These are phyloP conservation scores for Penicillium odoratum DNA, from an alignment of 495 filamentous ascomycete genomes.

Conservation along the genomic window DNA sequence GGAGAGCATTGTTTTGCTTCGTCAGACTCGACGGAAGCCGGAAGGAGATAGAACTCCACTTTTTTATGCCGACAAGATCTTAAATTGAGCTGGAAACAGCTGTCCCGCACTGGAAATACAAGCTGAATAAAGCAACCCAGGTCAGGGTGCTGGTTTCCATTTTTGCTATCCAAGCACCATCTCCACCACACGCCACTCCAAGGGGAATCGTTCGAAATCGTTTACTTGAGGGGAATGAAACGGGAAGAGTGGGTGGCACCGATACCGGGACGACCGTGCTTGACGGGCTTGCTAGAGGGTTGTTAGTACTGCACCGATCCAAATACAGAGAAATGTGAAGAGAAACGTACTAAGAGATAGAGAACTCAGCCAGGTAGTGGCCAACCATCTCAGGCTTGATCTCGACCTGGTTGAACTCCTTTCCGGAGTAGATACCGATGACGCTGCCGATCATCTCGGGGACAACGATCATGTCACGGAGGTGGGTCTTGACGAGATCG, in stretches of 20 bases:
- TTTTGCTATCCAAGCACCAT: conserved; percentile 40
- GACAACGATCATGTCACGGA: conserved; percentile 99
- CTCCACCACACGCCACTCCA: conserved; percentile 46
- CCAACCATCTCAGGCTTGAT: conserved; percentile 99
- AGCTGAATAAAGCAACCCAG: conserved; percentile 44
- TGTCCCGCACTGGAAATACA: conserved; percentile 51
- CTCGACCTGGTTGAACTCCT: conserved; percentile 99
- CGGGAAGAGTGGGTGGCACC: conserved; percentile 99
- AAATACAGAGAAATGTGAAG: not conserved
- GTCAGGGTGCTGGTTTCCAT: conserved; percentile 38
- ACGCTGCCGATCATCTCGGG: conserved; percentile 98
- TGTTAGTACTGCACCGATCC: conserved; percentile 31
- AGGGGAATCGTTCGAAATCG: conserved; percentile 45
- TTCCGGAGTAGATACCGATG: conserved; percentile 98
- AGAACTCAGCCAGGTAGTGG: conserved; percentile 98
- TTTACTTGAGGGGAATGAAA: conserved; percentile 99
- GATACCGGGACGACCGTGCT: conserved; percentile 99
- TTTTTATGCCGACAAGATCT: conserved; percentile 50
- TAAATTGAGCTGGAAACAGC: conserved; percentile 52
- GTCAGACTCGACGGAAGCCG: conserved; percentile 19
- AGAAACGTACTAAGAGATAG: conserved; percentile 91
- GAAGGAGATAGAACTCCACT: conserved; percentile 13
- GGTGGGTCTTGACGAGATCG: conserved; percentile 97
- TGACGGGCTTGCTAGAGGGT: conserved; percentile 87
- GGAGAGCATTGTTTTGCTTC: conserved; percentile 24